Conservation (phyloP, 352 stramenopile genomes). For the Phytopythium mirpurense region DNA sequence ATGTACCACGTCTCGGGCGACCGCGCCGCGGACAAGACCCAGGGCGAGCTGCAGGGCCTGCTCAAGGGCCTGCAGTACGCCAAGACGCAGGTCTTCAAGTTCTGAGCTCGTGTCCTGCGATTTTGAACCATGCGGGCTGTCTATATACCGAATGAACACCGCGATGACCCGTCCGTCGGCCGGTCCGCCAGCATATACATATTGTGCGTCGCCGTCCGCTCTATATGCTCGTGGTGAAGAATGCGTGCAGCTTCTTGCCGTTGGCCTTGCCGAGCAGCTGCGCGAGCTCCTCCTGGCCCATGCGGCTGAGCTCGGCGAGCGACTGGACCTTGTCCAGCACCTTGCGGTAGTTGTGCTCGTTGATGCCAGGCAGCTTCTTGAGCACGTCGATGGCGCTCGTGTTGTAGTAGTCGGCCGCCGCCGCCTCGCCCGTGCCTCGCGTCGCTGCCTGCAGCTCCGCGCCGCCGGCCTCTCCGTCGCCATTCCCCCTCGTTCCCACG, state of each 20-base stretch:
- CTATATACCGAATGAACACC: no score
- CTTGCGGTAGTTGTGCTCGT: slow-evolving; percentile 87
- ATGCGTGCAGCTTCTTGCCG: slow-evolving; percentile 74
- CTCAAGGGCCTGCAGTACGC: slow-evolving; percentile 84
- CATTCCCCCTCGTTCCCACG: slow-evolving; percentile 1
- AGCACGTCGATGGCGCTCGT: slow-evolving; percentile 92
- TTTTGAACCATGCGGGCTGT: no score
- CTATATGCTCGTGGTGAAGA: slow-evolving; percentile 70
- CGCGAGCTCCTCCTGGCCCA: slow-evolving; percentile 59
- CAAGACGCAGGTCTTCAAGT: slow-evolving; percentile 81
- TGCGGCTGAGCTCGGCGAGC: slow-evolving; percentile 68
- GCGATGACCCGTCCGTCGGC: no score
- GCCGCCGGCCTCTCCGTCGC: neutral
- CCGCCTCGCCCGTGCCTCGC: slow-evolving; percentile 17
- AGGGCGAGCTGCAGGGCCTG: slow-evolving; percentile 80
- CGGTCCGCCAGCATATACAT: slow-evolving; percentile 1
- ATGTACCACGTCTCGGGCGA: slow-evolving; percentile 88
- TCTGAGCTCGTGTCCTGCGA: slow-evolving; percentile 26
- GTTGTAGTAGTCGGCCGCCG: slow-evolving; percentile 78
- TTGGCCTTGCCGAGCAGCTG: slow-evolving; percentile 65
- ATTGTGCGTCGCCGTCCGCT: neutral
- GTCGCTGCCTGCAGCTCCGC: slow-evolving; percentile 19
- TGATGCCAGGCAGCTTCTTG: slow-evolving; percentile 95
- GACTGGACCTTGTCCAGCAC: slow-evolving; percentile 65
- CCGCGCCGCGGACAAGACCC: slow-evolving; percentile 81